phyloP scores from a whole-genome alignment of 768 basidiomycete species.

The Amylocystis lapponica region DNA sequence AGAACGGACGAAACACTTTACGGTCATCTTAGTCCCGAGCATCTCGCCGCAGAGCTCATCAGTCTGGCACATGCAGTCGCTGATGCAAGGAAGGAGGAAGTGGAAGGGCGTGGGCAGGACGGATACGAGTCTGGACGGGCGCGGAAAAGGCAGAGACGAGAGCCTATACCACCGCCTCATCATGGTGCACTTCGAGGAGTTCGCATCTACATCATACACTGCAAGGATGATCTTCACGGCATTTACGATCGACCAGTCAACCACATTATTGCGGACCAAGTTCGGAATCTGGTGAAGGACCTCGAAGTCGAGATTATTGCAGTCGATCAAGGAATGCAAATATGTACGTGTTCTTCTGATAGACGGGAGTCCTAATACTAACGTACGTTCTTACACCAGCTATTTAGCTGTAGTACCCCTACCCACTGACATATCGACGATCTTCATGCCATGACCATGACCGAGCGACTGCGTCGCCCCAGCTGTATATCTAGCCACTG shows the following conservation, averaged over 20 bases:
- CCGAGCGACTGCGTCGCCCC: too few relatives aligned
- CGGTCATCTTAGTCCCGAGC: slow-evolving; percentile 83
- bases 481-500: slow-evolving; percentile 33
- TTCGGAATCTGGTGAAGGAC: slow-evolving; percentile 56
- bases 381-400: too few relatives aligned
- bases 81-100: slow-evolving; percentile 28
- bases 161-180: slow-evolving; percentile 31
- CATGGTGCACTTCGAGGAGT: slow-evolving; percentile 52
- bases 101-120: not conserved
- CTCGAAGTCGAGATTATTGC: slow-evolving; percentile 69
- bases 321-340: slow-evolving; percentile 75
- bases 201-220: slow-evolving; percentile 77
- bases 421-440: too few relatives aligned
- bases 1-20: slow-evolving; percentile 64
- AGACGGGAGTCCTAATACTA: too few relatives aligned
- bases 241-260: slow-evolving; percentile 45
- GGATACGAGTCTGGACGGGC: slow-evolving; percentile 9
- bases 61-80: slow-evolving; percentile 66
- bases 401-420: too few relatives aligned
- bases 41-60: slow-evolving; percentile 70
- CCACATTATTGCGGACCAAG: slow-evolving; percentile 69
- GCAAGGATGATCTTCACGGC: slow-evolving; percentile 68
- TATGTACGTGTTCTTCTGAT: slow-evolving; percentile 40
- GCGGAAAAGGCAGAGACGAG: slow-evolving; percentile 33
- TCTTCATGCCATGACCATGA: too few relatives aligned